Percentiles rank a stretch among this genome's conserved stretches.
Evolutionary conservation across 768 basidiomycete genomes (phyloP).

Genomic region (Naganishia vishniacii): DNA sequence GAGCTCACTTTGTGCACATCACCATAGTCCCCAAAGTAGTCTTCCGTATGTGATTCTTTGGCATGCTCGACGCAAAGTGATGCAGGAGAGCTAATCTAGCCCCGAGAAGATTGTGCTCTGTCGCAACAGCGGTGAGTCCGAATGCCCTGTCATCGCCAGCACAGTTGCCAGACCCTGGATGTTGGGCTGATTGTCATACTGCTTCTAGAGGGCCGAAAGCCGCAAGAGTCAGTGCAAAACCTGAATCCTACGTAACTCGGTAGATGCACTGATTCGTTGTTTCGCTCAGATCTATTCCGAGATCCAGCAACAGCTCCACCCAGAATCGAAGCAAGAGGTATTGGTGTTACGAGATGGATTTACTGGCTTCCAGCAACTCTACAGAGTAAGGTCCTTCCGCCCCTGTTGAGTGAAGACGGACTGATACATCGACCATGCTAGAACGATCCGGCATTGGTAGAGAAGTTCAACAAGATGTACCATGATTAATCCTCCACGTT

Average conservation of each 20-base stretch:
- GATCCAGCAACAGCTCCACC: conserved; percentile 30
- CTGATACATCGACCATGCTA: conserved; percentile 13
- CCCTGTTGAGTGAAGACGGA: neutral
- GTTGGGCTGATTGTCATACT: conserved; percentile 3
- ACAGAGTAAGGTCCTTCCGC: conserved; percentile 33
- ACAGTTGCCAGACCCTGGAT: neutral
- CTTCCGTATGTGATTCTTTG: conserved; percentile 37
- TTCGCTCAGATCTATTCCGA: conserved; percentile 44
- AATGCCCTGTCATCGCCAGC: neutral
- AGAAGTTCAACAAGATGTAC: conserved; percentile 45
- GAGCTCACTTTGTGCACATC: neutral
- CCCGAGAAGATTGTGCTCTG: conserved; percentile 42
- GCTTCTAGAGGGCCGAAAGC: conserved; percentile 43
- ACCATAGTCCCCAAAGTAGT: conserved; percentile 30
- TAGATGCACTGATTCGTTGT: neutral
- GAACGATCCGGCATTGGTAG: conserved; percentile 45
- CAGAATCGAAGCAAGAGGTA: conserved; percentile 36
- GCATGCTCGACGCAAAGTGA: neutral
- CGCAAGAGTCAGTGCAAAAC: conserved; percentile 42
- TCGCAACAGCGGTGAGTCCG: conserved; percentile 35
- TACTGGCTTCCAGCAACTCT: conserved; percentile 43
- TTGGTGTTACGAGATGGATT: conserved; percentile 46
- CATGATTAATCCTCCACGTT: conserved; percentile 15
- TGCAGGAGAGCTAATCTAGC: neutral
- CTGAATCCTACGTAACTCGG: too few relatives aligned